A percentile compares a stretch with the other conserved stretches of the same genome.
These are phyloP conservation scores for Penicillium sp. DNA, from an alignment of 2,329 filamentous ascomycete genomes.

Conservation along the genomic window DNA sequence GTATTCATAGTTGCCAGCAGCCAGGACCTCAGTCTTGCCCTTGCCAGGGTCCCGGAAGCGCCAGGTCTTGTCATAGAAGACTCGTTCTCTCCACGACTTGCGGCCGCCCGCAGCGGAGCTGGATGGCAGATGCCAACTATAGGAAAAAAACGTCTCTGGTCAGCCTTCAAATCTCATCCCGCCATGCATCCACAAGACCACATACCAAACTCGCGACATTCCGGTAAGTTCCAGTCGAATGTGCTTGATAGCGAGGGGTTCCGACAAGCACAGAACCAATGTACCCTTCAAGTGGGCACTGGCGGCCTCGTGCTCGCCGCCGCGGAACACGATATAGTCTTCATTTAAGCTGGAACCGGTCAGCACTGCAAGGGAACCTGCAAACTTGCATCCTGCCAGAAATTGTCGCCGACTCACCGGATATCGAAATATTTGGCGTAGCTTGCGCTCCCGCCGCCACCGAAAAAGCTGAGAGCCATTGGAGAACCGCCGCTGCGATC, in stretches of 20 bases:
- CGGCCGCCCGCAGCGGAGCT: constrained; percentile 37
- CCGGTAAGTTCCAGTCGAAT: constrained; percentile 70
- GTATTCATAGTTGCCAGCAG: constrained; percentile 78
- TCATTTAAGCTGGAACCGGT: constrained; percentile 62
- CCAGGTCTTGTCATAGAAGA: constrained; percentile 69
- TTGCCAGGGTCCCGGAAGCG: constrained; percentile 58
- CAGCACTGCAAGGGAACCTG: constrained; percentile 18
- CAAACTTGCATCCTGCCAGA: constrained; percentile 2
- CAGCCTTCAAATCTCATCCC: too few relatives aligned
- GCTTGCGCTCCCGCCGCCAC: constrained; percentile 42
- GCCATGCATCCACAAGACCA: constrained; percentile 24
- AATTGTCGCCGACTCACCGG: constrained; percentile 34
- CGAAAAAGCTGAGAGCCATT: constrained; percentile 50
- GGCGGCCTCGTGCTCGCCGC: constrained; percentile 69
- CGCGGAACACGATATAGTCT: constrained; percentile 75
- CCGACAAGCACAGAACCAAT: constrained; percentile 69
- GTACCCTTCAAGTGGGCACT: constrained; percentile 72
- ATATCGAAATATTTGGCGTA: constrained; percentile 52
- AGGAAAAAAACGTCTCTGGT: not conserved
- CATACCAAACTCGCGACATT: constrained; percentile 66
- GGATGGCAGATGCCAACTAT: constrained; percentile 38
- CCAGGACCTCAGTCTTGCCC: constrained; percentile 55
- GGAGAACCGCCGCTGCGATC: constrained; percentile 21
- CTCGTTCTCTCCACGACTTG: constrained; percentile 43
- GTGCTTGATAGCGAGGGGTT: constrained; percentile 68